Evolutionary conservation across 2,329 filamentous ascomycete species (phyloP), one percentile per base, ranked within the genome.

Genomic region (Colletotrichum sp.): DNA sequence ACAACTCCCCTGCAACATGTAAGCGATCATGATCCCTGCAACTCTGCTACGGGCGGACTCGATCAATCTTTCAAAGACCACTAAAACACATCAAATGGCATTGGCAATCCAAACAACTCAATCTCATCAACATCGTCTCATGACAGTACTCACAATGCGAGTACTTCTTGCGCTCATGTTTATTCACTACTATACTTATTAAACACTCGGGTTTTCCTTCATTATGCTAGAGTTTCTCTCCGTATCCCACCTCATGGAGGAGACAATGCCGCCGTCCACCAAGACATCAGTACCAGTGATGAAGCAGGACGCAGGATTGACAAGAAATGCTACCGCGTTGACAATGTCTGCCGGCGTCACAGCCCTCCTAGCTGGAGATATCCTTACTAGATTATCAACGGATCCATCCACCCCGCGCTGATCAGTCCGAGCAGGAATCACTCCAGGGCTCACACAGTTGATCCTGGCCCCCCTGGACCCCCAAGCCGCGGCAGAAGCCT

Each of bases 21-120:
- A 43, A 0, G 0, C 0, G 4, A 0, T 43, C 36, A 6, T 43
- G 0, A 6, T n/a, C 36, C 36, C 36, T 43, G 36, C 16, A 0
- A 4, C 18, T 0, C 18, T 48, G 18, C 18, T n/a, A n/a, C 18
- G 9, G 10, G 39, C 5, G 18, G 39, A 10, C 18, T 48, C 18
- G 3, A n/a, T 48, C 5, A 48, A n/a, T 12, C 39, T 48, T 1
- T 0, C 39, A 48, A 43, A 43, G 3, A 43, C 36, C 16, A 43
- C 16, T n/a, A 43, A 43, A 43, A 18, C 36, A 43, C 36, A 18
- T 43, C 36, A 43, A 9, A 43, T n/a, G 0, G 0, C 0, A 0
- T 2, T 43, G 3, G 36, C 36, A 0, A 43, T 18, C 0, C 16
- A 43, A 43, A 43, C 36, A 43, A 43, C 8, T 0, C 36, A 0